Conservation (phyloP, 2,329 filamentous ascomycete species). For the Ascochyta pisi region DNA sequence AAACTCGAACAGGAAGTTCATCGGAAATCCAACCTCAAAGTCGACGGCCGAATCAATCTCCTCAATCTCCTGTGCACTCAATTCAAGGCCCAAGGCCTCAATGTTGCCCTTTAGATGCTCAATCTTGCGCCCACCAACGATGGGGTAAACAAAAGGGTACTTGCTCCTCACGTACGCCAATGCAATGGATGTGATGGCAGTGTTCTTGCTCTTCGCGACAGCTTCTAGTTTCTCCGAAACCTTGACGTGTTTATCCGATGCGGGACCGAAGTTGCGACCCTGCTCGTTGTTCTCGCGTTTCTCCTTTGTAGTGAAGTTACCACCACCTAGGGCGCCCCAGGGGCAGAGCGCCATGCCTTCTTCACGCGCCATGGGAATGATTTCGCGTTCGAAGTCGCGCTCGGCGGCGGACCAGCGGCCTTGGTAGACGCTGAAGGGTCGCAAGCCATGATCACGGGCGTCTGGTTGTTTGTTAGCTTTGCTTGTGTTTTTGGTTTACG, state of each 20-base stretch:
- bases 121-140: slow-evolving; percentile 75
- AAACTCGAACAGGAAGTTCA: slow-evolving; percentile 51
- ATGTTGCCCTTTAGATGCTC: slow-evolving; percentile 73
- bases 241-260: slow-evolving; percentile 59
- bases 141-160: slow-evolving; percentile 74
- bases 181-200: slow-evolving; percentile 65
- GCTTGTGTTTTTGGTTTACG: not conserved
- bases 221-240: slow-evolving; percentile 65
- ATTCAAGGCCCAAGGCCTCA: slow-evolving; percentile 58
- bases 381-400: slow-evolving; percentile 74
- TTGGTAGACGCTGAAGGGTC: slow-evolving; percentile 64
- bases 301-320: slow-evolving; percentile 50
- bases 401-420: slow-evolving; percentile 67
- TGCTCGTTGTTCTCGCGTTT: slow-evolving; percentile 49
- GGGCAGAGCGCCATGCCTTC: slow-evolving; percentile 69
- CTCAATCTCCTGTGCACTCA: slow-evolving; percentile 61
- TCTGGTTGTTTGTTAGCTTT: slow-evolving; percentile 46
- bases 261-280: slow-evolving; percentile 43
- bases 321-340: slow-evolving; percentile 61
- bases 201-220: slow-evolving; percentile 64
- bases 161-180: slow-evolving; percentile 77
- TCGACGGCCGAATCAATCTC: slow-evolving; percentile 60
- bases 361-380: slow-evolving; percentile 68
- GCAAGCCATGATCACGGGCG: slow-evolving; percentile 57
- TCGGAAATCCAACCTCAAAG: slow-evolving; percentile 66